A percentile compares a stretch with the other conserved stretches of the same genome.
Evolutionary conservation across 148 eudicot genomes (phyloP).

Genomic region (Cornus kousa): DNA sequence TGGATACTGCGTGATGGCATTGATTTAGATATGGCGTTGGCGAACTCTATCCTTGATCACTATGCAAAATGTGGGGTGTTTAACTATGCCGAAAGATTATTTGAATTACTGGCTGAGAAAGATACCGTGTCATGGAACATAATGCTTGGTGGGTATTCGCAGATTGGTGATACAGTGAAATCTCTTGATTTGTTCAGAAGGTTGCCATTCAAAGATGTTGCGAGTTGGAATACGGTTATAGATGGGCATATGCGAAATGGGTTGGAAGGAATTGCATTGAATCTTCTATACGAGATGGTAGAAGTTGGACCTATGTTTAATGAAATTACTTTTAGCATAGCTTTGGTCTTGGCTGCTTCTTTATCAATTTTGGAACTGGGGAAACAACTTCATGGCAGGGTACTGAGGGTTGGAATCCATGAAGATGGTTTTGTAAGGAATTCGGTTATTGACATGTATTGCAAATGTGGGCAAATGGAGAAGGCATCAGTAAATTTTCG

Average conservation of each 20-base stretch:
- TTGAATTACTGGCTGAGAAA: slow-evolving; percentile 38
- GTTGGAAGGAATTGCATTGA: slow-evolving; percentile 39
- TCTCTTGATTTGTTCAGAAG: slow-evolving; percentile 54
- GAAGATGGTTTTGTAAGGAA: slow-evolving; percentile 48
- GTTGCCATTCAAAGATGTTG: slow-evolving; percentile 51
- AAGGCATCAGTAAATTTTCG: slow-evolving; percentile 54
- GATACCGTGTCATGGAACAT: slow-evolving; percentile 69
- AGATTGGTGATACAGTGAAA: slow-evolving; percentile 41
- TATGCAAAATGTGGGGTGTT: slow-evolving; percentile 54
- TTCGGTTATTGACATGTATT: slow-evolving; percentile 73
- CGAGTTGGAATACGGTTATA: slow-evolving; percentile 77
- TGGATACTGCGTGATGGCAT: slow-evolving; percentile 53
- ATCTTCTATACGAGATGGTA: slow-evolving; percentile 65
- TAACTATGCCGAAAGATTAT: slow-evolving; percentile 46
- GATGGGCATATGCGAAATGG: slow-evolving; percentile 65
- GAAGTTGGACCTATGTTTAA: slow-evolving; percentile 30
- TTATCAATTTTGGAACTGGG: slow-evolving; percentile 52
- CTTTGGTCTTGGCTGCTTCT: slow-evolving; percentile 55
- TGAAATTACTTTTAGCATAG: slow-evolving; percentile 54
- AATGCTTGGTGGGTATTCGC: slow-evolving; percentile 53
- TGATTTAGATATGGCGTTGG: slow-evolving; percentile 52
- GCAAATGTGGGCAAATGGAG: slow-evolving; percentile 70
- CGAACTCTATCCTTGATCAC: slow-evolving; percentile 63
- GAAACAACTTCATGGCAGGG: slow-evolving; percentile 58
- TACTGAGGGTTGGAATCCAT: slow-evolving; percentile 38